These are phyloP conservation scores for Shiraia bambusicola DNA, from an alignment of 2,329 filamentous ascomycete genomes.

Conservation along the genomic window DNA sequence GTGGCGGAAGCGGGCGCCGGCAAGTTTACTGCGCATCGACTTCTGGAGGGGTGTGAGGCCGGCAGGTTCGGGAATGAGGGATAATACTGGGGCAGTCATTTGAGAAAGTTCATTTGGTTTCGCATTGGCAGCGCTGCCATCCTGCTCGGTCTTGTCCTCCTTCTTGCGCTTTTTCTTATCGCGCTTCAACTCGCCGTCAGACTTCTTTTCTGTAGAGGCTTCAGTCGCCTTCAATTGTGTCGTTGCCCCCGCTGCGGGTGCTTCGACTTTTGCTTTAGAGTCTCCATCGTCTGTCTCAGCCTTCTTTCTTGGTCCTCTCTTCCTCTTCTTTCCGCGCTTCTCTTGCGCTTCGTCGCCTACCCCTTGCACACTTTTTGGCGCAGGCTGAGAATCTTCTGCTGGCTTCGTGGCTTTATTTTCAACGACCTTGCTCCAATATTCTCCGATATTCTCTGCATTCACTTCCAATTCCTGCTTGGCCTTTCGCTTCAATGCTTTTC, in stretches of 20 bases:
- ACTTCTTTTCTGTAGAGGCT: conserved; percentile 8
- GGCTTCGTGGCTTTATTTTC: conserved; percentile 54
- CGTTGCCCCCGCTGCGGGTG: conserved; percentile 28
- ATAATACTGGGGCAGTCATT: conserved; percentile 39
- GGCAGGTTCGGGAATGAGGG: conserved; percentile 42
- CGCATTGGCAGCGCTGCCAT: conserved; percentile 3
- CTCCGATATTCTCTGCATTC: conserved; percentile 65
- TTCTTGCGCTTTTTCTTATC: conserved; percentile 42
- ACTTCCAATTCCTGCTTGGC: conserved; percentile 72
- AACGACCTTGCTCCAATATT: conserved; percentile 38
- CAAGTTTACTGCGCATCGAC: conserved; percentile 90
- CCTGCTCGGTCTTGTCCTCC: conserved; percentile 28
- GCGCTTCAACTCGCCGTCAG: conserved; percentile 29
- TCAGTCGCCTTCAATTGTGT: conserved; percentile 14
- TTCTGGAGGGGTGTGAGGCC: conserved; percentile 91
- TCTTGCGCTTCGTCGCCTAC: conserved; percentile 32
- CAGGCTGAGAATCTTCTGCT: conserved; percentile 63
- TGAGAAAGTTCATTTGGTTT: conserved; percentile 8
- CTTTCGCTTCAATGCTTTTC: conserved; percentile 58
- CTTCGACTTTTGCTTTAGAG: conserved; percentile 14
- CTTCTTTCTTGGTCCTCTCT: conserved; percentile 32
- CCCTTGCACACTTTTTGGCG: conserved; percentile 32
- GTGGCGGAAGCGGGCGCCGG: conserved; percentile 94
- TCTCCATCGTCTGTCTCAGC: conserved; percentile 26
- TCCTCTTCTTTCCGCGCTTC: conserved; percentile 41